phyloP scores from a whole-genome alignment of 2,329 filamentous ascomycete genomes.

The Fusarium concolor region DNA sequence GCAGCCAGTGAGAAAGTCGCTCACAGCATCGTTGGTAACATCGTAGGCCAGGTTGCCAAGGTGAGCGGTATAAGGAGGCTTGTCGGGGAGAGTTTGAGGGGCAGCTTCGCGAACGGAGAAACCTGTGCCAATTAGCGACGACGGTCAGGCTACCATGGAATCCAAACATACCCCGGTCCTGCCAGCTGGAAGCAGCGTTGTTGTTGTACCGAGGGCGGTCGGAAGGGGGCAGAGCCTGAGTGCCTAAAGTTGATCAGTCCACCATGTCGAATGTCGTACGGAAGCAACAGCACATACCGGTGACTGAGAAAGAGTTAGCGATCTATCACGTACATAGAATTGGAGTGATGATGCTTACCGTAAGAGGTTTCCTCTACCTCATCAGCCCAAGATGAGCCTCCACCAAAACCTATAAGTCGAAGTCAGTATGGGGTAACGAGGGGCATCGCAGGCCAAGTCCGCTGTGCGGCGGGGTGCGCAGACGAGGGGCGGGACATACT shows the following conservation, averaged over 20 bases:
- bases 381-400: slow-evolving; percentile 95
- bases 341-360: slow-evolving; percentile 65
- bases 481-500: slow-evolving; percentile 69
- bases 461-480: slow-evolving; percentile 39
- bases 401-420: slow-evolving; percentile 61
- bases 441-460: slow-evolving; percentile 35
- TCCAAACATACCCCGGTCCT: slow-evolving; percentile 57
- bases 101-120: slow-evolving; percentile 77
- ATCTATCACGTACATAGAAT: slow-evolving; percentile 29
- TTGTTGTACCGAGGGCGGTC: slow-evolving; percentile 56
- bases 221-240: slow-evolving; percentile 66
- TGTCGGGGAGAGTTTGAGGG: slow-evolving; percentile 80
- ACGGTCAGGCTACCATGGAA: background rate
- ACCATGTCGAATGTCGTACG: slow-evolving; percentile 26
- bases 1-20: slow-evolving; percentile 86
- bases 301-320: slow-evolving; percentile 50
- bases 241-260: slow-evolving; percentile 57
- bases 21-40: slow-evolving; percentile 83
- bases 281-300: slow-evolving; percentile 49
- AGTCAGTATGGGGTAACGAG: slow-evolving; percentile 45
- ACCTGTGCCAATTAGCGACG: slow-evolving; percentile 54
- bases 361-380: slow-evolving; percentile 90
- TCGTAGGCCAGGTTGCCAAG: slow-evolving; percentile 98
- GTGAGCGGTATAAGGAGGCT: slow-evolving; percentile 95
- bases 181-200: slow-evolving; percentile 54